Conservation (phyloP, 768 basidiomycete species). For the Naganishia vaughanmartiniae region DNA sequence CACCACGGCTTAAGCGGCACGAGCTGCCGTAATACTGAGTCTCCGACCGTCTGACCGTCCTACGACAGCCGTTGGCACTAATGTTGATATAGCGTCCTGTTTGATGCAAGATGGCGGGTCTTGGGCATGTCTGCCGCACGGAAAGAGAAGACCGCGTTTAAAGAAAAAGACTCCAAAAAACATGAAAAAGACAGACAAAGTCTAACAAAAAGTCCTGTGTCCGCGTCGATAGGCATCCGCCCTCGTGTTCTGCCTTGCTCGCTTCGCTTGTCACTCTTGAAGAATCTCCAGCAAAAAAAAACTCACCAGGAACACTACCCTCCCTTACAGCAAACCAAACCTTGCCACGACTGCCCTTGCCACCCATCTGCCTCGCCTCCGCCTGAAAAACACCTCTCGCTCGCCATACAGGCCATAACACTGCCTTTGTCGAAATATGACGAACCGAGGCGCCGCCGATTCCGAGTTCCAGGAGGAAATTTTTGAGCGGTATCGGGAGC, state of each 20-base stretch:
- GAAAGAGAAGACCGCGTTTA: too few relatives aligned
- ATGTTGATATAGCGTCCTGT: too few relatives aligned
- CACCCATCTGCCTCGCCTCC: slow-evolving; percentile 28
- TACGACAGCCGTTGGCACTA: too few relatives aligned
- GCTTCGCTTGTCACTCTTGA: neutral
- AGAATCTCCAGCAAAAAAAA: too few relatives aligned
- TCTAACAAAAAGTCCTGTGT: too few relatives aligned
- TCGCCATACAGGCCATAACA: slow-evolving; percentile 48
- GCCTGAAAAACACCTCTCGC: slow-evolving; percentile 1
- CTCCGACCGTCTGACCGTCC: too few relatives aligned
- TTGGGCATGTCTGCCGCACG: too few relatives aligned
- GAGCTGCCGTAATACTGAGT: too few relatives aligned
- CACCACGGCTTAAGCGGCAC: too few relatives aligned
- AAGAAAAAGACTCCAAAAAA: too few relatives aligned
- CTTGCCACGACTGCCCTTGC: slow-evolving; percentile 30
- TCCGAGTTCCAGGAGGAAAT: slow-evolving; percentile 42
- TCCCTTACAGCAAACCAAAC: slow-evolving; percentile 41
- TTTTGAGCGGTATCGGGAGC: slow-evolving; percentile 31
- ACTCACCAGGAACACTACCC: slow-evolving; percentile 46
- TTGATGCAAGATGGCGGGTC: too few relatives aligned
- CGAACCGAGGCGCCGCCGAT: slow-evolving; percentile 36
- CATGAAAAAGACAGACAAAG: too few relatives aligned
- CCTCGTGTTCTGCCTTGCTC: neutral
- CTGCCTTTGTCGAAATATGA: slow-evolving; percentile 45
- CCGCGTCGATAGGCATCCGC: neutral